Percentiles rank a stretch among this genome's conserved stretches.
phyloP scores from a whole-genome alignment of 257 asterid genomes.

The Fraxinus cuspidata region DNA sequence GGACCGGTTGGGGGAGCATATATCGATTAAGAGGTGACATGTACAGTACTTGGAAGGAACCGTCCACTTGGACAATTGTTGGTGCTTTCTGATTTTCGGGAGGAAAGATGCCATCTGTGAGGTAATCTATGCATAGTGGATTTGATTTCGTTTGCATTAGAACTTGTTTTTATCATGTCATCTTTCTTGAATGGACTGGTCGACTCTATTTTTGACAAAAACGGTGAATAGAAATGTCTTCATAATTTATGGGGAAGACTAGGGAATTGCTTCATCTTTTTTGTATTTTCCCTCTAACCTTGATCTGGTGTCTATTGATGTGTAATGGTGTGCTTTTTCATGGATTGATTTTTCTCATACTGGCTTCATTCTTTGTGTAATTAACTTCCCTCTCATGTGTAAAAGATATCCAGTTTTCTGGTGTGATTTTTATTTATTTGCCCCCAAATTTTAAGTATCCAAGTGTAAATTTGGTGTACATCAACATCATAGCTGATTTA shows the following conservation, averaged over 20 bases:
- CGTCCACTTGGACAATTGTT: constrained; percentile 19
- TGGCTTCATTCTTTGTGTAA: constrained; percentile 40
- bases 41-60: constrained; percentile 32
- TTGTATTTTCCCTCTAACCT: constrained; percentile 25
- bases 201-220: constrained; percentile 26
- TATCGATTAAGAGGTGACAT: constrained; percentile 17
- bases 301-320: constrained; percentile 34
- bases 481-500: too few relatives aligned
- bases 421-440: neutral
- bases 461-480: neutral
- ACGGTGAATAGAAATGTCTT: constrained; percentile 29
- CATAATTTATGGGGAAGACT: constrained; percentile 28
- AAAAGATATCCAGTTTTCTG: neutral
- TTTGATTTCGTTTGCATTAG: constrained; percentile 25
- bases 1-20: neutral
- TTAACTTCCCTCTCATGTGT: neutral
- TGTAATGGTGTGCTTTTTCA: constrained; percentile 35
- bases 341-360: constrained; percentile 22
- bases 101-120: constrained; percentile 22
- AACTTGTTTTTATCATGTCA: constrained; percentile 19
- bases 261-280: constrained; percentile 29
- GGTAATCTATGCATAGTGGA: constrained; percentile 23
- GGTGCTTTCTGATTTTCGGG: constrained; percentile 31
- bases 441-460: neutral
- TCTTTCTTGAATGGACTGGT: neutral